Evolutionary conservation across 2,329 filamentous ascomycete genomes (phyloP), one percentile per base, ranked within the genome.

Genomic region (Endoconidiophora polonica): DNA sequence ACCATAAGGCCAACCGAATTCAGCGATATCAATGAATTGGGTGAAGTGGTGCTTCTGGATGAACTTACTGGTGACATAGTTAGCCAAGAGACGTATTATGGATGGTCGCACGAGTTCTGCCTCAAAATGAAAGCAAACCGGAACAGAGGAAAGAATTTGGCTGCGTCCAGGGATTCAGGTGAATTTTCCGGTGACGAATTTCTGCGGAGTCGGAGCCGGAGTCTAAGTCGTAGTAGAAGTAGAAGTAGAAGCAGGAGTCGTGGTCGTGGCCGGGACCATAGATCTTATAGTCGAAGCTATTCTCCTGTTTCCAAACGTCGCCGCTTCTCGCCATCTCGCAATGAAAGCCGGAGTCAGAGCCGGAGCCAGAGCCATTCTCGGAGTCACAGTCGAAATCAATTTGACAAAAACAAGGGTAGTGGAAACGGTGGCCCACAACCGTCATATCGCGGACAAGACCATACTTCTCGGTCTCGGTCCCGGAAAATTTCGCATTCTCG

Each of bases 21-120:
- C 4, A 63, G 70, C n/a, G 79, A 86, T 55, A 66, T 90, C n/a
- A 81, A 86, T 59, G 78, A 81, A 55, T 69, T 91, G 52, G 86
- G 86, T 9, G 81, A 91, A 60, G 65, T 72, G 14, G 68, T 86
- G 48, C 66, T 79, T 16, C 62, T 76, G 2, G 78, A 86, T 57
- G 76, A 81, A 56, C 66, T 76, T n/a, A 81, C 76, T 0, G 79
- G 79, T 0, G 76, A 82, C 2, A 65, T 80, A 2, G 61, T 79
- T 5, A 70, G 72, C 5, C 80, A 79, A 1, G 79, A 85, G 55
- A 85, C 83, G 1, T 93, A 93, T 62, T 93, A 93, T 60, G 87
- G 86, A 54, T 94, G 87, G 87, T 90, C 86, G 4, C 73, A 76
- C 38, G 68, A 69, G 1, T 91, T 94, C 57, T 93, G 85, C 60